Evolutionary conservation across 331 rosid genomes (phyloP).

Genomic region (Dryas integrifolia): DNA sequence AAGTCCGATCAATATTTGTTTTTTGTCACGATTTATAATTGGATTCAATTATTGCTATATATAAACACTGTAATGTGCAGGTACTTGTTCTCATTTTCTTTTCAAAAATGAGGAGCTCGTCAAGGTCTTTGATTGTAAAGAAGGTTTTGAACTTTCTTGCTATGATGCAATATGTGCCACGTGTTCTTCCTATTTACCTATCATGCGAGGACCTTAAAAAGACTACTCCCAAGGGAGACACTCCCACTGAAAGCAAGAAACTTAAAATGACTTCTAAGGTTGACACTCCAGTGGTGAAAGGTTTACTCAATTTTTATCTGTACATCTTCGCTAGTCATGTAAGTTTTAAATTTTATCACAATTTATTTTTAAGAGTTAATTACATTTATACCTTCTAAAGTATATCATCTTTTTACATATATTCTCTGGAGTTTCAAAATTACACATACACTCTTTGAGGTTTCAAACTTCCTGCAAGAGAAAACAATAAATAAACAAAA

Average conservation of each 20-base stretch:
- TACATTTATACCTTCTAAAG: too few species aligned
- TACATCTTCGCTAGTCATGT: conserved; percentile 44
- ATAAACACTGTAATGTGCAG: neutral
- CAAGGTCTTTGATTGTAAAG: neutral
- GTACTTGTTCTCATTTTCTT: conserved; percentile 1
- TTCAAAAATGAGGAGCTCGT: neutral
- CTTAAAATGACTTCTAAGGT: conserved; percentile 5
- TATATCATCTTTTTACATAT: too few species aligned
- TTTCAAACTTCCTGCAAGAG: too few species aligned
- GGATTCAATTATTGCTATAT: too few species aligned
- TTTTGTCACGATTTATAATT: too few species aligned
- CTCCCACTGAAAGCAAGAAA: neutral
- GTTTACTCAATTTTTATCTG: conserved; percentile 29
- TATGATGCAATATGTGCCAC: conserved; percentile 18
- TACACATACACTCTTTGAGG: too few species aligned
- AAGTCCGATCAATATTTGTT: neutral
- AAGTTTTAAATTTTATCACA: neutral
- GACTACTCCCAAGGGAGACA: too few species aligned
- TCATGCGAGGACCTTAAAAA: neutral
- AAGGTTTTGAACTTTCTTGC: neutral
- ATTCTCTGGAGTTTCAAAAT: too few species aligned
- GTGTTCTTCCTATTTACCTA: conserved; percentile 26
- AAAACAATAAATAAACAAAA: too few species aligned
- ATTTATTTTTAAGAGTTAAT: too few species aligned
- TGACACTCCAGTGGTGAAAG: conserved; percentile 20